Conservation (phyloP, 176 grass and related monocot genomes). For the Carex scoparia region DNA sequence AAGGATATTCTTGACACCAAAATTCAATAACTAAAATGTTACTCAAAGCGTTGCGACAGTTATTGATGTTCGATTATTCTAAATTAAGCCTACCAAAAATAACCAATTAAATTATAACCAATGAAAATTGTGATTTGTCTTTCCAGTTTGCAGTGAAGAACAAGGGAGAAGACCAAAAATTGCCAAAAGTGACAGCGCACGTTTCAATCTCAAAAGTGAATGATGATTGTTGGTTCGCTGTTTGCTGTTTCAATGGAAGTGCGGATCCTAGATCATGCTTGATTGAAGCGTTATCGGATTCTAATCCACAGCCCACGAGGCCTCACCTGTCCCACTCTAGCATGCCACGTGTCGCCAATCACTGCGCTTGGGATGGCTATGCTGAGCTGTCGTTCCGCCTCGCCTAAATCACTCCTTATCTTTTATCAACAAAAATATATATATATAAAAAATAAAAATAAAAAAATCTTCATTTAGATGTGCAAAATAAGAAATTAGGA, state of each 20-base stretch:
- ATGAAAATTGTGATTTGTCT: neutral
- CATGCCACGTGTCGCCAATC: constrained; percentile 19
- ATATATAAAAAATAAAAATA: neutral
- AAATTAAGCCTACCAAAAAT: neutral
- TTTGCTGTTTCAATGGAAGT: neutral
- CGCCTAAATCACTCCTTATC: neutral
- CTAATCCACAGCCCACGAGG: constrained; percentile 10
- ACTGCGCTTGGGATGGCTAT: constrained; percentile 7
- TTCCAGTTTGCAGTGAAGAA: neutral
- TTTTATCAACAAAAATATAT: neutral
- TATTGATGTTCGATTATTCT: neutral
- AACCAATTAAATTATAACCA: neutral
- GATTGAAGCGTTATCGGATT: neutral
- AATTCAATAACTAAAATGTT: neutral
- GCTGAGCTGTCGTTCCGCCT: constrained; percentile 12
- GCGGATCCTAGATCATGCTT: neutral
- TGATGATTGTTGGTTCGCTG: neutral
- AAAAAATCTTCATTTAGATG: neutral
- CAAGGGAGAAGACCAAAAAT: neutral
- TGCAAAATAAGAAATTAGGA: neutral
- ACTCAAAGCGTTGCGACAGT: too few species aligned
- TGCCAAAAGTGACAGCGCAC: neutral
- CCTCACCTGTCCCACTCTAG: neutral
- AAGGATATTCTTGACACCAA: too few species aligned
- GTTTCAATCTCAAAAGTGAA: neutral